Percentiles rank a stretch among this genome's conserved stretches.
Evolutionary conservation across 129 eudicot genomes (phyloP).

Genomic region (Smallanthus sonchifolius): DNA sequence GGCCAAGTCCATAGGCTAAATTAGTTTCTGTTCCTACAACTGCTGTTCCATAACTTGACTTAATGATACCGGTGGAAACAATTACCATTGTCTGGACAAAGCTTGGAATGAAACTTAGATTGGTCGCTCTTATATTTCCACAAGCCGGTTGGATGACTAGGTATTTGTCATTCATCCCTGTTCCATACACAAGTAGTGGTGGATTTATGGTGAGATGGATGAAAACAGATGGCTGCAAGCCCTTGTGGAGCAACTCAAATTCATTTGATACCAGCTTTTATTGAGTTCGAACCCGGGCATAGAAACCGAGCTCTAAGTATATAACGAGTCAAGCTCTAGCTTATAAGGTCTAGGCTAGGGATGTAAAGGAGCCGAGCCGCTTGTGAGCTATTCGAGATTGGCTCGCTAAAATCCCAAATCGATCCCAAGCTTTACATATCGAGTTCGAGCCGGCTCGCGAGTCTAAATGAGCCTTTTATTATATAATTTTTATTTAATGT

Average conservation of each 20-base stretch:
- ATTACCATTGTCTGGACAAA: constrained; percentile 7
- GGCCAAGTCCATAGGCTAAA: constrained; percentile 24
- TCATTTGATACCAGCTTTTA: too few relatives aligned
- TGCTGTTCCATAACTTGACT: not conserved
- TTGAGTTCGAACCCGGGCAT: not conserved
- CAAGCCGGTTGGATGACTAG: constrained; percentile 3
- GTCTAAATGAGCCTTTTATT: too few relatives aligned
- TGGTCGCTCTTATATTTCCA: not conserved
- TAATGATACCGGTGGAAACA: not conserved
- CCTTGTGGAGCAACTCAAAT: too few relatives aligned
- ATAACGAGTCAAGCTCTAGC: not conserved
- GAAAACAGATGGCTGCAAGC: not conserved
- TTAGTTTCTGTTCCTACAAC: not conserved
- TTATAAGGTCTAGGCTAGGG: too few relatives aligned
- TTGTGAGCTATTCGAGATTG: too few relatives aligned
- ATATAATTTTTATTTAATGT: too few relatives aligned
- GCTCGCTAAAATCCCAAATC: too few relatives aligned
- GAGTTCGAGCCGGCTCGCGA: too few relatives aligned
- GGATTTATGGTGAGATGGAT: not conserved
- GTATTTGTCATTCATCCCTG: constrained; percentile 9
- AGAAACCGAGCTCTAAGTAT: not conserved
- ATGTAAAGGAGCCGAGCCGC: too few relatives aligned
- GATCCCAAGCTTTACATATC: too few relatives aligned
- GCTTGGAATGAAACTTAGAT: not conserved
- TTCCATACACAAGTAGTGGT: not conserved